phyloP scores from a whole-genome alignment of 1,284 basidiomycete genomes.

The Apiotrichum montevideense region DNA sequence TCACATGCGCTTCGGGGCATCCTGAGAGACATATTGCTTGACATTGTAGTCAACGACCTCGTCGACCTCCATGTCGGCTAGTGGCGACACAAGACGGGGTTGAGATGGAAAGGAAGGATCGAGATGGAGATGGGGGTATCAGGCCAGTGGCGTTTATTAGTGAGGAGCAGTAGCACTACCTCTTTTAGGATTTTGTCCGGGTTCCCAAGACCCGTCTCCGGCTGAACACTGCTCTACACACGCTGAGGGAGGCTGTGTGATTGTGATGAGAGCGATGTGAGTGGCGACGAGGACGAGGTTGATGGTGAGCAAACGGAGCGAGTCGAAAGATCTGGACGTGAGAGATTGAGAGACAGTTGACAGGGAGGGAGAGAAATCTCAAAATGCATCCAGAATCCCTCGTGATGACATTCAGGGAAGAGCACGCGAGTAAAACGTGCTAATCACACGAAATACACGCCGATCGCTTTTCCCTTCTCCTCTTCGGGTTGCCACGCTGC shows the following conservation, averaged over 20 bases:
- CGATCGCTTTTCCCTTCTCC: too few species aligned
- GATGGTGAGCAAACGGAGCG: too few species aligned
- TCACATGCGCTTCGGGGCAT: constrained; percentile 87
- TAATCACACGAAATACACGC: too few species aligned
- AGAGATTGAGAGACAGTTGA: too few species aligned
- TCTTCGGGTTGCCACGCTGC: too few species aligned
- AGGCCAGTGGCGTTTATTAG: not conserved
- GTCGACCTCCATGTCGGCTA: constrained; percentile 15
- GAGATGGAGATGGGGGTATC: not conserved
- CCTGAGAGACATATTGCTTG: constrained; percentile 79
- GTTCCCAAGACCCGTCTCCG: too few species aligned
- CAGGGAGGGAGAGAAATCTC: not conserved
- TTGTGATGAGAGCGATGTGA: not conserved
- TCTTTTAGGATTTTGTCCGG: not conserved
- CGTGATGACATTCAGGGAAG: too few species aligned
- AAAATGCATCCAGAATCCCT: too few species aligned
- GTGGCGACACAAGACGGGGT: too few species aligned
- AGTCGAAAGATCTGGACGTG: too few species aligned
- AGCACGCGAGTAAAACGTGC: too few species aligned
- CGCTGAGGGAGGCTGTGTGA: not conserved
- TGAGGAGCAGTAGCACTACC: not conserved
- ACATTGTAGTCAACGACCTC: constrained; percentile 33
- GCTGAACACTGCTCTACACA: too few species aligned
- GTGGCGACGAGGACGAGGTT: not conserved
- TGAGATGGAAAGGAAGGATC: not conserved